Base-by-base conservation (phyloP, 2,329 filamentous ascomycete genomes). In the Neonectria ditissima region DNA sequence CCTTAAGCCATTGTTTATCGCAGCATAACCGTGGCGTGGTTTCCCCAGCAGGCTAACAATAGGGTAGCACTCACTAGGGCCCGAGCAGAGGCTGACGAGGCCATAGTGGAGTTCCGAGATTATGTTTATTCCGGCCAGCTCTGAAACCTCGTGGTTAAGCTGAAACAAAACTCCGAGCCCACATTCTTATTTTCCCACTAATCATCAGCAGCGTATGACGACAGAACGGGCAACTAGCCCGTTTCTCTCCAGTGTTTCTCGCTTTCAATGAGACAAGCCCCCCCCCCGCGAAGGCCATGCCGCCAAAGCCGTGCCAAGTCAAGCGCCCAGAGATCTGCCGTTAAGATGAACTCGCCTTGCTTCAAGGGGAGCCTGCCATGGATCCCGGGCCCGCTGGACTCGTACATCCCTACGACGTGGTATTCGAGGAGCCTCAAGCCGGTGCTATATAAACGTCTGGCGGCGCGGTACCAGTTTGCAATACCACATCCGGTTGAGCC, bases 151-250 rank as follows among this genome's bases (percentile, higher is more conserved):
- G n/a, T 5, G 4, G 16, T 30, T 9, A 30, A 20, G 45, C 30
- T 28, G 47, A 50, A 50, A 50, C 47, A 32, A 50, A 22, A 20
- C 18, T n/a, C 47, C 47, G 30, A n/a, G n/a, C 10, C 28, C 47
- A 50, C 47, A n/a, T 1, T 50, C 3, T 6, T 30, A 14, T 50
- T 32, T 50, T 50, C 22, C 47, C 47, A 50, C 47, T 13, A 50
- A 50, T 50, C 47, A 5, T 5, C 10, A 11, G 16, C 10, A 20
- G n/a, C 28, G 9, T 32, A 13, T 11, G 26, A 20, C 18, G 18
- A 50, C n/a, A 14, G 7, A 20, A 32, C 11, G 18, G n/a, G 47
- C n/a, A 32, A 50, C 9, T 20, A 4, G 5, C 2, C 28, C 47
- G 47, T 20, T 50, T 32, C n/a, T 13, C n/a, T 32, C 9, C 28